Evolutionary conservation across 495 filamentous ascomycete genomes (phyloP), one percentile per base, ranked within the genome.

Genomic region (Xylaria castorea): DNA sequence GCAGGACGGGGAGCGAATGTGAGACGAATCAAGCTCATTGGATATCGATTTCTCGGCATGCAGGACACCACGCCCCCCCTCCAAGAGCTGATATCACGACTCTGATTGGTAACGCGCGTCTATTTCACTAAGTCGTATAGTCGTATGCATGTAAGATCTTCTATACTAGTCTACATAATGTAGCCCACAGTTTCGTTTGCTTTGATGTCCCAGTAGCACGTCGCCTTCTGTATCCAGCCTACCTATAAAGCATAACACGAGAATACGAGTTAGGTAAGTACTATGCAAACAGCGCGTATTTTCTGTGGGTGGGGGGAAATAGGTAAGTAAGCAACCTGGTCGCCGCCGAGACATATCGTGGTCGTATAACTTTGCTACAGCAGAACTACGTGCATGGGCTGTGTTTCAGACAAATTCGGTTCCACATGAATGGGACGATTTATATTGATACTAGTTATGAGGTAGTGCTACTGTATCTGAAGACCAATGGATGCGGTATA

Each of bases 81-180:
- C 38, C 12, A 42, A 42, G 9, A 53, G 30, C 30, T 46, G 18
- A 36, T 34, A 38, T 27, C 44, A 38, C 46, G 64, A 38, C 14
- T 6, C 20, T 67, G 44, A 67, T 67, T 67, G 64, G 64, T 53
- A 67, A 53, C 64, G 64, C 62, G 62, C 62, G 62, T 46, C 62
- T 63, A 63, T 25, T 38, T 63, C 22, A 32, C 30, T 11, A 11
- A 11, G 9, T 51, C n/a, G 48, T 25, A 51, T 51, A 11, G 9
- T 51, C n/a, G 48, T 25, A 51, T 51, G 48, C 48, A 51, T 51
- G 48, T 51, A 22, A 51, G 48, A 51, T 51, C 48, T 51, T 51
- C 48, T 22, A 51, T 51, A 51, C 12, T 12, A 42, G 40, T 42
- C 40, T n/a, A n/a, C n/a, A n/a, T n/a, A n/a, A n/a, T n/a, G n/a